Evolutionary conservation across 1,284 basidiomycete species (phyloP), one percentile per base, ranked within the genome.

Genomic region (Irpex rosettiformis): DNA sequence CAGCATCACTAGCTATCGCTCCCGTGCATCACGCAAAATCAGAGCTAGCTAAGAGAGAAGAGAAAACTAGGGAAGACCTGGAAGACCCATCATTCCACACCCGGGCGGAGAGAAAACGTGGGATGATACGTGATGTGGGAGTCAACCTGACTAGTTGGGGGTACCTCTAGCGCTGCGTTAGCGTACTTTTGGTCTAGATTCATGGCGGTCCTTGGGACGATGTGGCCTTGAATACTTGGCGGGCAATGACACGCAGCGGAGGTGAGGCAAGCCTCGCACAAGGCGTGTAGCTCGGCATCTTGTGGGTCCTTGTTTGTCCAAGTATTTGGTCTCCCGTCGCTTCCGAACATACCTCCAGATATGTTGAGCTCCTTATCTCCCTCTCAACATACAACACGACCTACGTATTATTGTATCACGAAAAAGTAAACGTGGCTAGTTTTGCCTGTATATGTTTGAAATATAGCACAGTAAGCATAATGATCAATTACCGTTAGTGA

Each of bases 141-240:
- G 13, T 47, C 10, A 10, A 47, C 18, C 43, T 47, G 43, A 47
- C 43, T 47, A 16, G 11, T 47, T 47, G 43, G 21, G 43, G 2
- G 10, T 10, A 24, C 21, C 10, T 47, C 43, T 11, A 47, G 43
- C 43, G 43, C 25, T 51, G 48, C 21, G 6, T 28, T 51, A 51
- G 48, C 24, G 48, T n/a, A 51, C 27, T 51, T 22, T 51, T 24
- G 48, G 48, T 51, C 48, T 51, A 37, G 52, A 54, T n/a, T 45
- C 52, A 13, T 54, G 52, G 21, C 52, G 52, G 33, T 13, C 21
- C 28, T n/a, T 29, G 28, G 37, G 52, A n/a, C 29, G 30, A 29
- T 22, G n/a, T 24, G 10, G 49, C 28, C 49, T 24, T 24, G 49
- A 22, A 52, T 25, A 28, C 49, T 37, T 27, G 22, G 7, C 10